Conservation (phyloP, 2,329 filamentous ascomycete species). For the Emericellopsis atlantica region DNA sequence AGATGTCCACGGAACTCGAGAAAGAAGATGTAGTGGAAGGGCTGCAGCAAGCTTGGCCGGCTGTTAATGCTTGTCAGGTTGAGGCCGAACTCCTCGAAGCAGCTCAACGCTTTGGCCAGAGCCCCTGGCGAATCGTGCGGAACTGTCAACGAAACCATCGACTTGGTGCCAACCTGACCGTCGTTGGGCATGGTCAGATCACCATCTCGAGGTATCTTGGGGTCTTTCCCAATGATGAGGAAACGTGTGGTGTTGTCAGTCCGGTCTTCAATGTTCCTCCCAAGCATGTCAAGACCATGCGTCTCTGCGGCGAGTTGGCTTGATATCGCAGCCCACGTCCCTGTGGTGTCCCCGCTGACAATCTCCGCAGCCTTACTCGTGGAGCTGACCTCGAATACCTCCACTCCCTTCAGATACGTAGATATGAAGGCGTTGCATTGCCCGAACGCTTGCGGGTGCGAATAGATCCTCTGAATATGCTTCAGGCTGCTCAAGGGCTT, state of each 20-base stretch:
- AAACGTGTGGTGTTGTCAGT: constrained; percentile 71
- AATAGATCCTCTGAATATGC: constrained; percentile 68
- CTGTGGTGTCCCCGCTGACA: constrained; percentile 44
- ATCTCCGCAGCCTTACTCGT: constrained; percentile 79
- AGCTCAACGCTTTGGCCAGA: constrained; percentile 65
- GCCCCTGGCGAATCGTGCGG: constrained; percentile 69
- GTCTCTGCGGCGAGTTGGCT: constrained; percentile 60
- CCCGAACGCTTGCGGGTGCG: constrained; percentile 90
- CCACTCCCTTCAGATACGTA: constrained; percentile 56
- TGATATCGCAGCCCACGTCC: constrained; percentile 64
- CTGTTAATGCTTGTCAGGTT: constrained; percentile 90
- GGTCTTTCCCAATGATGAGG: constrained; percentile 44
- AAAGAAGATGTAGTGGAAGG: constrained; percentile 93
- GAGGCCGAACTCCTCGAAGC: constrained; percentile 60
- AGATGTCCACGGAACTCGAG: constrained; percentile 68
- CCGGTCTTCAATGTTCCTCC: constrained; percentile 57
- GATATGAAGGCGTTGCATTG: constrained; percentile 73
- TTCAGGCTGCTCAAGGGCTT: constrained; percentile 37
- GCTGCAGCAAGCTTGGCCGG: constrained; percentile 58
- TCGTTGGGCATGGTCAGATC: background rate
- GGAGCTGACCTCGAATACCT: constrained; percentile 71
- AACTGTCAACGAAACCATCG: constrained; percentile 73
- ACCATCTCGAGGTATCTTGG: constrained; percentile 4
- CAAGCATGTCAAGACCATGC: constrained; percentile 57
- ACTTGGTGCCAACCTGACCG: constrained; percentile 37